A percentile compares a stretch with the other conserved stretches of the same genome.
Conservation (phyloP, 345 rosid species). For the Punica granatum region DNA sequence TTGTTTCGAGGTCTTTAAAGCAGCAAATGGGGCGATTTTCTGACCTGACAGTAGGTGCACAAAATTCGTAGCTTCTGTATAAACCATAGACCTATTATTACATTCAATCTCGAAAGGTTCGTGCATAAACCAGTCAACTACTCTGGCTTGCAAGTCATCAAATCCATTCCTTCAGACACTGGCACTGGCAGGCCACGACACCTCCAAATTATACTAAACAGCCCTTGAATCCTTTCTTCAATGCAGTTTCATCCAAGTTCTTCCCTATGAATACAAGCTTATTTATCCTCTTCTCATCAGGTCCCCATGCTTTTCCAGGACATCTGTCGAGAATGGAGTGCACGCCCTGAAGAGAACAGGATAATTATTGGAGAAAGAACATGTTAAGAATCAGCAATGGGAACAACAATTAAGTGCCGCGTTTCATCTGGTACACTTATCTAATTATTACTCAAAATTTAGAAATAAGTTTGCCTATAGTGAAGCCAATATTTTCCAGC, state of each 20-base stretch:
- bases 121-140: not conserved
- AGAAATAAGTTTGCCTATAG: not conserved
- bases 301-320: constrained; percentile 50
- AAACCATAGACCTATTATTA: no score
- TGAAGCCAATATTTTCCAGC: no score
- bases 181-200: not conserved
- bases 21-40: no score
- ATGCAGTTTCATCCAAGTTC: constrained; percentile 48
- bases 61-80: no score
- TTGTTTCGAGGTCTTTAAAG: no score
- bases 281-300: constrained; percentile 54
- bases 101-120: no score
- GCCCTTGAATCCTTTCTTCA: constrained; percentile 58
- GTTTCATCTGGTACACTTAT: not conserved
- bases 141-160: not conserved
- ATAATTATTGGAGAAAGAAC: not conserved
- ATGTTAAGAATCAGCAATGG: not conserved
- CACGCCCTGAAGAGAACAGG: constrained; percentile 33
- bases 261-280: constrained; percentile 66
- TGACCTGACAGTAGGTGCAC: no score
- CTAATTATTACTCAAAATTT: not conserved
- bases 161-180: no score
- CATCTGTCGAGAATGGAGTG: constrained; percentile 57
- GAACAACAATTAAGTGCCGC: not conserved
- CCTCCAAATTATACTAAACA: constrained; percentile 30